These are phyloP conservation scores for Candida andamanensis DNA, from an alignment of 805 yeast genomes.

Conservation along the genomic window DNA sequence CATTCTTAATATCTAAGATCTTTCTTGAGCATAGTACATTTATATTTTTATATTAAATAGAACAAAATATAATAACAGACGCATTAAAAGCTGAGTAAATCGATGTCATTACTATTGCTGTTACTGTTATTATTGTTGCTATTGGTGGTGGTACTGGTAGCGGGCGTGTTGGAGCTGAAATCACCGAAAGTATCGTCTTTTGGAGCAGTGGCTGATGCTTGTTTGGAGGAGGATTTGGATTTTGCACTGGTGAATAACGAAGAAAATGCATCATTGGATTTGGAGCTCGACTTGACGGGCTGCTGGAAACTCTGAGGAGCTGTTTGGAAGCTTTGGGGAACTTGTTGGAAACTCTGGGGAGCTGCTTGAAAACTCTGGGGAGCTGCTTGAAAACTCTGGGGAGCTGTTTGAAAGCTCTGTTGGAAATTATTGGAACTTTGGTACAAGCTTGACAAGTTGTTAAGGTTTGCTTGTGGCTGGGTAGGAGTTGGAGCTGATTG, in stretches of 20 bases:
- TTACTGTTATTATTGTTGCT: slow-evolving; percentile 8
- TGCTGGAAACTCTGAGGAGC: slow-evolving; percentile 34
- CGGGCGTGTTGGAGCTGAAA: slow-evolving; percentile 19
- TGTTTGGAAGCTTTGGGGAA: too few relatives aligned
- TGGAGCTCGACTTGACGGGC: slow-evolving; percentile 38
- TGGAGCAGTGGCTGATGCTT: slow-evolving; percentile 14
- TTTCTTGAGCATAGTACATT: background rate
- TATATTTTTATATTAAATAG: background rate
- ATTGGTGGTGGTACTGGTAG: slow-evolving; percentile 3
- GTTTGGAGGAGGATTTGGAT: slow-evolving; percentile 25
- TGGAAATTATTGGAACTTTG: slow-evolving; percentile 12
- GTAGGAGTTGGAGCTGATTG: slow-evolving; percentile 53
- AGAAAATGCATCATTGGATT: slow-evolving; percentile 64
- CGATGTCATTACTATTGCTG: slow-evolving; percentile 36
- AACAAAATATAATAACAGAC: background rate
- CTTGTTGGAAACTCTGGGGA: slow-evolving; percentile 6
- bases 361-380: background rate
- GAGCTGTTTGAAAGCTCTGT: slow-evolving; percentile 10
- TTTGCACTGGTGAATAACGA: slow-evolving; percentile 65
- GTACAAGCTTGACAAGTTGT: slow-evolving; percentile 21
- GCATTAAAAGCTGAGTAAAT: slow-evolving; percentile 40
- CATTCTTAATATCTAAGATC: slow-evolving; percentile 27
- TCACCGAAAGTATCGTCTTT: slow-evolving; percentile 30
- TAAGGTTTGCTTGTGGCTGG: slow-evolving; percentile 16
- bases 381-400: slow-evolving; percentile 2